Base-by-base conservation (phyloP, 371 early-diverging fungal species). In the Smittium mucronatum region DNA sequence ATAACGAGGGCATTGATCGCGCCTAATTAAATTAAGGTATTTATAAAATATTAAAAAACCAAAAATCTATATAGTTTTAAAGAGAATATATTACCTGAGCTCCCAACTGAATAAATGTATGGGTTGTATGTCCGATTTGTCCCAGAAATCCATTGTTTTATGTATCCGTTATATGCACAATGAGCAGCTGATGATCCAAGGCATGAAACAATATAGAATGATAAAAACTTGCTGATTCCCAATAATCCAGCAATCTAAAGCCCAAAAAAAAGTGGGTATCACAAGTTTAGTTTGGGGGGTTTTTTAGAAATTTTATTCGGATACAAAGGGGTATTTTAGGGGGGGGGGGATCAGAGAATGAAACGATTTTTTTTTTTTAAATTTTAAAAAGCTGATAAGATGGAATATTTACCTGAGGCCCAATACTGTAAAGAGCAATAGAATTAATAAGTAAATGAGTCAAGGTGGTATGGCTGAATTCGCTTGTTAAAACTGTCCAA, bases 351-450 rank as follows among this genome's bases (percentile, higher is more conserved):
- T n/a, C n/a, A n/a, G n/a, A n/a, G n/a, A n/a, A n/a, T n/a, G n/a
- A n/a, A n/a, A n/a, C n/a, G n/a, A n/a, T n/a, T n/a, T n/a, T n/a
- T n/a, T n/a, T n/a, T n/a, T n/a, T n/a, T n/a, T n/a, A n/a, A n/a
- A n/a, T n/a, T n/a, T n/a, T n/a, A n/a, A n/a, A n/a, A n/a, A n/a
- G n/a, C n/a, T 47, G 47, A 47, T 25, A 47, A 47, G 26, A n/a
- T 59, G 5, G 26, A 59, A n/a, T 28, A 63, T 8, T 63, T 69
- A 69, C 64, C 33, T 28, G 28, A 11, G 72, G 64, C 25, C 77
- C 84, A 67, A 86, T 83, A 35, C 73, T 71, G 72, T 82, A 72
- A 58, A 85, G 73, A 57, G 83, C 81, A 73, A 84, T 77, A 83
- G 84, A 83, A 75, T 85, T 85, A 29, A 82, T 2, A 2, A 74